These are phyloP conservation scores for Aspergillus pseudoviridinutans DNA, from an alignment of 2,329 filamentous ascomycete genomes.

Conservation along the genomic window DNA sequence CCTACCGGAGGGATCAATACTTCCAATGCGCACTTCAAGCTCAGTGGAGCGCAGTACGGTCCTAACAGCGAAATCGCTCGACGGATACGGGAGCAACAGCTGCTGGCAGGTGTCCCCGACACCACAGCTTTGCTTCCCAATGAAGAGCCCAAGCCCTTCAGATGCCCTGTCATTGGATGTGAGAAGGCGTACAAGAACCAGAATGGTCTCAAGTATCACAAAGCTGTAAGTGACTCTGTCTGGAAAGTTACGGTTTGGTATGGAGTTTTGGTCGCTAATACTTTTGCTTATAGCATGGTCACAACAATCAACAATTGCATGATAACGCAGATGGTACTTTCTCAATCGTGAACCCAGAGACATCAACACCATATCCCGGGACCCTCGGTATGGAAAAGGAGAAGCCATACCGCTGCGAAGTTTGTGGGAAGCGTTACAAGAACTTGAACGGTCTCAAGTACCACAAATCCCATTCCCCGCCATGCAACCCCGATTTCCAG, in stretches of 20 bases:
- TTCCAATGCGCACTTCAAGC: constrained; percentile 68
- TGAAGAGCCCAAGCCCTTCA: constrained; percentile 96
- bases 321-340: constrained; percentile 97
- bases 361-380: constrained; percentile 87
- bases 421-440: constrained; percentile 98
- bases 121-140: constrained; percentile 51
- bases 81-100: constrained; percentile 60
- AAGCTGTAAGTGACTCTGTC: constrained; percentile 51
- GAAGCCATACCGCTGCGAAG: constrained; percentile 96
- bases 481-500: constrained; percentile 80
- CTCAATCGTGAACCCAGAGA: constrained; percentile 96
- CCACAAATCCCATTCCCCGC: constrained; percentile 77
- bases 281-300: constrained; percentile 62
- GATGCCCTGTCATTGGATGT: constrained; percentile 95
- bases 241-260: constrained; percentile 15
- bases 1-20: constrained; percentile 68
- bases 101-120: constrained; percentile 54
- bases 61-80: constrained; percentile 71
- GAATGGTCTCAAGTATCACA: constrained; percentile 91
- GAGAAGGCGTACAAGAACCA: constrained; percentile 99
- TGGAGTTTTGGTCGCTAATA: constrained; percentile 19
- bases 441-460: constrained; percentile 99
- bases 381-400: constrained; percentile 99
- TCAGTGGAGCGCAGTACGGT: constrained; percentile 71
- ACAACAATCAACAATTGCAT: constrained; percentile 93